phyloP scores from a whole-genome alignment of 1,284 basidiomycete species.

The Inonotus obliquus region DNA sequence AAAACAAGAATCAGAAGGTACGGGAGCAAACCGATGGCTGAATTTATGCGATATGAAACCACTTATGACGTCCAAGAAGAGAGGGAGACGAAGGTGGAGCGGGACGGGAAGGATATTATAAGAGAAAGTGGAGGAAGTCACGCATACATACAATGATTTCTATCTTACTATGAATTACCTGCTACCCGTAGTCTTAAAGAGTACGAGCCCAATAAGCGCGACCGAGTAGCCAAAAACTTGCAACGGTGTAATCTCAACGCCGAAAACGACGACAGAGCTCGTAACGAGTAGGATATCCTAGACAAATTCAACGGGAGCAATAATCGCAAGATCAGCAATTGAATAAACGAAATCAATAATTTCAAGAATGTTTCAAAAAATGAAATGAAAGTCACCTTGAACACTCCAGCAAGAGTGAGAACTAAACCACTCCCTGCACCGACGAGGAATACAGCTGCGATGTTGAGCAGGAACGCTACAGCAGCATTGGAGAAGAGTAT shows the following conservation, averaged over 20 bases:
- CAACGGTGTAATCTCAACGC: conserved; percentile 71
- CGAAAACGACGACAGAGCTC: conserved; percentile 84
- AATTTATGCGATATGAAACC: no score
- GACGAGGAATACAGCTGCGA: conserved; percentile 93
- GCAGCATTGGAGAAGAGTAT: conserved; percentile 82
- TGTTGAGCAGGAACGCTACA: conserved; percentile 88
- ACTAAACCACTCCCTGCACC: conserved; percentile 84
- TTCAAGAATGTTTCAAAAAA: neutral
- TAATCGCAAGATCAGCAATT: neutral
- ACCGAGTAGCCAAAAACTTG: conserved; percentile 88
- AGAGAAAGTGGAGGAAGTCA: no score
- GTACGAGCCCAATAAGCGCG: conserved; percentile 73
- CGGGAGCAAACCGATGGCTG: no score
- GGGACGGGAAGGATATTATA: no score
- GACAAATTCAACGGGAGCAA: neutral
- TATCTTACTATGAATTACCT: conserved; percentile 37
- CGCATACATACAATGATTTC: no score
- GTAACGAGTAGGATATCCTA: conserved; percentile 92
- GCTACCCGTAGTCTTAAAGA: conserved; percentile 76
- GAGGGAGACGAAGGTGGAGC: no score
- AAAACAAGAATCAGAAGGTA: no score
- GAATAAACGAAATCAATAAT: neutral
- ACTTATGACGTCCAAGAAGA: no score
- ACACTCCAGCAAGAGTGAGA: conserved; percentile 91
- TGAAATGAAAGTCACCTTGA: conserved; percentile 55